phyloP scores from a whole-genome alignment of 208 protist species.

The Strigomonas culicis region DNA sequence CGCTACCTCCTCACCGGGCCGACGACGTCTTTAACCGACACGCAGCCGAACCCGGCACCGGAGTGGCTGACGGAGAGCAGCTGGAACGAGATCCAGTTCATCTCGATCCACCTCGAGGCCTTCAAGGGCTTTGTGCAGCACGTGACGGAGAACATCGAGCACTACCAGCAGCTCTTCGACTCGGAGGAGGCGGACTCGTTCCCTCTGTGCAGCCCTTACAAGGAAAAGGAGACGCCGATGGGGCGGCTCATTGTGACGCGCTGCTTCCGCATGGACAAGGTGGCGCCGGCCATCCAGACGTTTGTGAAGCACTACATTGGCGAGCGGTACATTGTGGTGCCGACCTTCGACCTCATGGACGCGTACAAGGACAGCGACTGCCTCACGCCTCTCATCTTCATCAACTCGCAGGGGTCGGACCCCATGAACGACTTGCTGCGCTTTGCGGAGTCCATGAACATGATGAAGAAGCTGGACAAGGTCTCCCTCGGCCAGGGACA shows the following conservation, averaged over 20 bases:
- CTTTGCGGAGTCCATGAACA: conserved; percentile 94
- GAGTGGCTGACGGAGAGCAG: conserved; percentile 93
- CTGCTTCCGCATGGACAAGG: conserved; percentile 96
- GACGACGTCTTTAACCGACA: conserved; percentile 39
- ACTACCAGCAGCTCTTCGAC: conserved; percentile 95
- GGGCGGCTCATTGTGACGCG: conserved; percentile 94
- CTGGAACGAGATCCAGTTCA: conserved; percentile 93
- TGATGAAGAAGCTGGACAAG: conserved; percentile 92
- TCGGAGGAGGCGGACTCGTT: conserved; percentile 67
- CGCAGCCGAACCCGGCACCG: conserved; percentile 80
- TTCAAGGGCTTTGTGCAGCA: conserved; percentile 84
- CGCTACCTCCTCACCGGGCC: conserved; percentile 90
- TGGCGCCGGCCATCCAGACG: conserved; percentile 91
- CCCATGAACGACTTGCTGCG: conserved; percentile 94
- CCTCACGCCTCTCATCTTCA: conserved; percentile 96
- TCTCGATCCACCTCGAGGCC: conserved; percentile 60
- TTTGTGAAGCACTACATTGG: conserved; percentile 92
- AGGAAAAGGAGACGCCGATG: conserved; percentile 80
- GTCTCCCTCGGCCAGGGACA: conserved; percentile 97
- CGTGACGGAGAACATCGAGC: conserved; percentile 69
- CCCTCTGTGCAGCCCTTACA: conserved; percentile 79
- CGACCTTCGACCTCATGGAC: conserved; percentile 93
- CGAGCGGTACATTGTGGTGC: conserved; percentile 93
- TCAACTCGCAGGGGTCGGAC: conserved; percentile 96
- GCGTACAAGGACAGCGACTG: conserved; percentile 93